Base-by-base conservation (phyloP, 2,329 filamentous ascomycete genomes). In the Scedosporium dehoogii region DNA sequence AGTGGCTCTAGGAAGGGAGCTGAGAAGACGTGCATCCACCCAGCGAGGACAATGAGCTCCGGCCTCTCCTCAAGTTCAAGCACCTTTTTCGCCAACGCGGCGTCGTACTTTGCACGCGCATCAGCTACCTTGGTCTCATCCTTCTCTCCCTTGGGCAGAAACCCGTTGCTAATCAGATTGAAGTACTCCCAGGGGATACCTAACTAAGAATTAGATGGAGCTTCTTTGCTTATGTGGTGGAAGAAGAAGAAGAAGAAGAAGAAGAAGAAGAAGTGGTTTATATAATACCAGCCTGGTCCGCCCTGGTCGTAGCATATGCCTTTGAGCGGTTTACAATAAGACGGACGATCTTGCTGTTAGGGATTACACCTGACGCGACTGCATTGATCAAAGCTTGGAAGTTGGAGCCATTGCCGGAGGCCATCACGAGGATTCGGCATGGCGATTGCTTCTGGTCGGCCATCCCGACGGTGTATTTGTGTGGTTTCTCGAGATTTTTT, bases 11-110 rank as follows among this genome's bases (percentile, higher is more conserved):
- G 77, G 71, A 96, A 94, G 1, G 79, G 76, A 2, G 79, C 78
- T 0, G 85, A 86, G 58, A 96, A 82, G 63, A 96, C 87, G 72
- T 94, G 87, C 91, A 96, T 96, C 82, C 90, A 96, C 2, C 92
- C 91, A 3, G 90, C 87, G 67, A 92, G 89, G 7, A 94, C 87
- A 58, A 96, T 85, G 62, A 96, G 74, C 62, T 92, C 84, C 0
- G 91, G 91, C 63, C 74, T 74, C 65, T 88, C 82, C 2, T 70
- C 67, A 16, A 62, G 63, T 6, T 67, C 65, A 25, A 93, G 77
- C 60, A 96, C 81, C 64, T 87, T 79, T 51, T 81, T 73, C 0
- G 90, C 89, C 65, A 96, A 78, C 53, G 90, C 89, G 14, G 85
- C 82, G 71, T 96, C 91, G 73, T 94, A 96, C 61, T 79, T 79